Percentiles rank a stretch among this genome's conserved stretches.
These are phyloP conservation scores for Neodidymelliopsis sp. DNA, from an alignment of 2,329 filamentous ascomycete genomes.

Conservation along the genomic window DNA sequence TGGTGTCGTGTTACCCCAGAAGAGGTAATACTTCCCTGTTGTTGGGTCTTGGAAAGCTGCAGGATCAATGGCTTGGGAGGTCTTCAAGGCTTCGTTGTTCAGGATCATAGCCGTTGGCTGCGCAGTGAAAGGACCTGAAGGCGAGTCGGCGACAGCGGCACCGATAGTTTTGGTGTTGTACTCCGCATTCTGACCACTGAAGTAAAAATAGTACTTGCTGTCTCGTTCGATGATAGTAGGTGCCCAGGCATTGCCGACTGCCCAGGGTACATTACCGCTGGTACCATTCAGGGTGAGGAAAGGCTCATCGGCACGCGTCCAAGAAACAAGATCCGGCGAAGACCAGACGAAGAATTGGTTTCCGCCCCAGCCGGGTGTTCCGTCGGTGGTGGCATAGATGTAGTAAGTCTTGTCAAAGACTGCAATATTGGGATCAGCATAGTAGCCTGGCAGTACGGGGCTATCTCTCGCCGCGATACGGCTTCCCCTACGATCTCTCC, in stretches of 20 bases:
- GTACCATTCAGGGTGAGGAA: slow-evolving; percentile 40
- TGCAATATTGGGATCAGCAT: slow-evolving; percentile 40
- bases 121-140: slow-evolving; percentile 35
- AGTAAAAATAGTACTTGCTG: slow-evolving; percentile 41
- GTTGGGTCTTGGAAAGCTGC: slow-evolving; percentile 34
- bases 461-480: slow-evolving; percentile 15
- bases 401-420: slow-evolving; percentile 36
- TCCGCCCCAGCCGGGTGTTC: slow-evolving; percentile 35
- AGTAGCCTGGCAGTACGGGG: slow-evolving; percentile 34
- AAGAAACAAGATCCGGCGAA: slow-evolving; percentile 34
- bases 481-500: not conserved
- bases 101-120: slow-evolving; percentile 37
- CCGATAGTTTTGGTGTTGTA: slow-evolving; percentile 40
- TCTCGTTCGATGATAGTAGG: slow-evolving; percentile 35
- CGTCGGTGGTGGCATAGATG: slow-evolving; percentile 40
- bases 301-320: slow-evolving; percentile 31
- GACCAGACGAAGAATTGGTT: slow-evolving; percentile 40
- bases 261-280: slow-evolving; percentile 39
- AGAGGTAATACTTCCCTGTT: slow-evolving; percentile 37
- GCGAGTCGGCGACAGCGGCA: slow-evolving; percentile 33
- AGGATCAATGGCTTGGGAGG: slow-evolving; percentile 37
- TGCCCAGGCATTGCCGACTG: slow-evolving; percentile 38
- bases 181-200: slow-evolving; percentile 34
- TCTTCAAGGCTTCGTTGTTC: slow-evolving; percentile 34
- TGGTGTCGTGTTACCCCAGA: slow-evolving; percentile 35